A percentile compares a stretch with the other conserved stretches of the same genome.
phyloP scores from a whole-genome alignment of 371 early-diverging fungal genomes.

The Rhizopus delemar region DNA sequence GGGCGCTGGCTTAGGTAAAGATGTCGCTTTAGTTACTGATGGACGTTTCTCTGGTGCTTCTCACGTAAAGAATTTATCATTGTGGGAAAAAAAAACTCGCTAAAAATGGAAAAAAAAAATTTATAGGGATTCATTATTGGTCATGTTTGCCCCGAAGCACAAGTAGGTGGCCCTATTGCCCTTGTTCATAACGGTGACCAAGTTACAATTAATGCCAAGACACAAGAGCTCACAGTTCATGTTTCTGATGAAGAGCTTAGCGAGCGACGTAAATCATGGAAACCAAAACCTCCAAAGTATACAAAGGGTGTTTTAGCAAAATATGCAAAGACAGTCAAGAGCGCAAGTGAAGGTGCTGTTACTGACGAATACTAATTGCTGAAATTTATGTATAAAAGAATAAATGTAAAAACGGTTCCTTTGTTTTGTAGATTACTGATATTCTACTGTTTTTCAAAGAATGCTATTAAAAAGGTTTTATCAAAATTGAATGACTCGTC shows the following conservation, averaged over 20 bases:
- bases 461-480: no score
- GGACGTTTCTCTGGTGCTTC: constrained; percentile 97
- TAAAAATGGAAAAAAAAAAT: background rate
- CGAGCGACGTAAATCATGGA: constrained; percentile 69
- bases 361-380: constrained; percentile 67
- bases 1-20: constrained; percentile 97
- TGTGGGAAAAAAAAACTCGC: background rate
- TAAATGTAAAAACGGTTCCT: no score
- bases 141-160: constrained; percentile 97
- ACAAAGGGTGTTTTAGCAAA: constrained; percentile 87
- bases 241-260: constrained; percentile 79
- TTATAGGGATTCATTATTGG: constrained; percentile 92
- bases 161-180: constrained; percentile 94
- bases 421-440: no score
- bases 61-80: constrained; percentile 63
- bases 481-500: no score
- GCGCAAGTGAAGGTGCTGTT: constrained; percentile 83
- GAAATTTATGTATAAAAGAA: no score
- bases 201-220: constrained; percentile 84
- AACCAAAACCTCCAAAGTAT: constrained; percentile 81
- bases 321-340: constrained; percentile 85
- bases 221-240: constrained; percentile 70
- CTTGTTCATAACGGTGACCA: constrained; percentile 86
- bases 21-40: constrained; percentile 95
- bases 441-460: no score